Evolutionary conservation across 2,329 filamentous ascomycete genomes (phyloP).

Genomic region (Domatiomyces catenatus): DNA sequence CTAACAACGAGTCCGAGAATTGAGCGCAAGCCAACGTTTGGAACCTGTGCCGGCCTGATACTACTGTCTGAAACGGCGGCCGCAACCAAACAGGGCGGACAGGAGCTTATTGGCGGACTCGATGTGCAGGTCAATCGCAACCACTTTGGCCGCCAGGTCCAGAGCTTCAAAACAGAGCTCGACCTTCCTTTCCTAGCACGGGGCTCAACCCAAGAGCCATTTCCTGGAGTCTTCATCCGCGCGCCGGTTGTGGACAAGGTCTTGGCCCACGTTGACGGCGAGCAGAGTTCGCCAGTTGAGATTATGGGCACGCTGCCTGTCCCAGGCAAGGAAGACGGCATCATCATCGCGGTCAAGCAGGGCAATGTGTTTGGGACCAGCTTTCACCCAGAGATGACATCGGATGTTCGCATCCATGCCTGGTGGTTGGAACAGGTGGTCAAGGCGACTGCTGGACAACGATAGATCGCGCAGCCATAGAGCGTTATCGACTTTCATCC

Average conservation of each 20-base stretch:
- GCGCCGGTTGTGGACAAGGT: constrained; percentile 85
- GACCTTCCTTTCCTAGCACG: constrained; percentile 52
- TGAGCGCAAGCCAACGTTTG: constrained; percentile 72
- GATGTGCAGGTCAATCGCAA: constrained; percentile 85
- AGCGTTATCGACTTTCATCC: not conserved
- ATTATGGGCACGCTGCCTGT: constrained; percentile 43
- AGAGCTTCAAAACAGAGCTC: constrained; percentile 71
- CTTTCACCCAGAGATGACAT: constrained; percentile 87
- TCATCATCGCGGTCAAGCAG: constrained; percentile 80
- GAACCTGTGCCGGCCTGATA: constrained; percentile 89
- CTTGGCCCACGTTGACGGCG: constrained; percentile 37
- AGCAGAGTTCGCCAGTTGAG: constrained; percentile 41
- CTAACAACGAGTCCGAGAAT: constrained; percentile 35
- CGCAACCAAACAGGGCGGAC: constrained; percentile 74
- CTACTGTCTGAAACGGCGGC: constrained; percentile 78
- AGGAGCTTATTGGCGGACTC: constrained; percentile 83
- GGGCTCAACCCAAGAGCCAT: constrained; percentile 32
- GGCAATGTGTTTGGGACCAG: constrained; percentile 88
- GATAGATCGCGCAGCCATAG: not conserved
- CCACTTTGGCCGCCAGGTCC: constrained; percentile 83
- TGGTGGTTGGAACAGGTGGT: constrained; percentile 78
- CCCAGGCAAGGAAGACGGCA: constrained; percentile 35
- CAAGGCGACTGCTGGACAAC: constrained; percentile 18
- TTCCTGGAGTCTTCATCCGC: constrained; percentile 79
- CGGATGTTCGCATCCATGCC: constrained; percentile 71